These are phyloP conservation scores for Corylus americana DNA, from an alignment of 306 rosid genomes.

Conservation along the genomic window DNA sequence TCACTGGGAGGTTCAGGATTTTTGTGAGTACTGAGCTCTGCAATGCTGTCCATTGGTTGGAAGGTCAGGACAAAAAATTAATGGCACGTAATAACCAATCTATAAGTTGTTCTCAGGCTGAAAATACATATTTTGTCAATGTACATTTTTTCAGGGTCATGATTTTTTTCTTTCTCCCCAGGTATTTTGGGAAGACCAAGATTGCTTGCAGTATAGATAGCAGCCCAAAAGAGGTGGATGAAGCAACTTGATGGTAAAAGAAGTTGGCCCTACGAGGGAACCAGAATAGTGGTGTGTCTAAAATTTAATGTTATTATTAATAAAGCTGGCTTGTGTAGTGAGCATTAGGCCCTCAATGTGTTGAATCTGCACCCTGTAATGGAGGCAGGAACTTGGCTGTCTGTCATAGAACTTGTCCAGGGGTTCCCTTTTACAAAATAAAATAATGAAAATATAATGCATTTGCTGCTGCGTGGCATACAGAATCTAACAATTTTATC, in stretches of 20 bases:
- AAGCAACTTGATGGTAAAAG: slow-evolving; percentile 11
- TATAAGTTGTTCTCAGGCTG: neutral
- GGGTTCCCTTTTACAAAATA: neutral
- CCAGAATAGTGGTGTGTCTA: slow-evolving; percentile 18
- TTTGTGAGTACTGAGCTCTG: neutral
- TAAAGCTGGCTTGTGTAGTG: neutral
- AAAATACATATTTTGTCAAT: neutral
- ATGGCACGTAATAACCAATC: neutral
- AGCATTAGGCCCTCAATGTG: neutral
- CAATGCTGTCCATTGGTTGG: neutral
- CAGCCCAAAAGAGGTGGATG: neutral
- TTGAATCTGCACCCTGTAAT: neutral
- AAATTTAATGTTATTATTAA: neutral
- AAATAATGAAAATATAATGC: neutral
- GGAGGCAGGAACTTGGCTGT: slow-evolving; percentile 1
- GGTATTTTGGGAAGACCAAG: slow-evolving; percentile 3
- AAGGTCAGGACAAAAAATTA: neutral
- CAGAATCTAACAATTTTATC: slow-evolving; percentile 27
- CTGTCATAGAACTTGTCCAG: neutral
- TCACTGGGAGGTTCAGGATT: neutral
- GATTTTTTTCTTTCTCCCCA: neutral
- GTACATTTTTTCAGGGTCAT: neutral
- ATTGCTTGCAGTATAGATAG: neutral
- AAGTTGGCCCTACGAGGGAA: slow-evolving; percentile 27
- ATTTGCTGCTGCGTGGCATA: slow-evolving; percentile 26